Evolutionary conservation across 176 grass and related monocot species (phyloP).

Genomic region (barley (Hordeum vulgare)): MorexV3_pseudomolecules_assembly NC_058520.1:173383702-173384201

Average conservation of each 20-base stretch:
- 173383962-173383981: conserved; percentile 72
- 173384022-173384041: conserved; percentile 46
- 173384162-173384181: conserved; percentile 84
- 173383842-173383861: neutral
- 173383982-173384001: conserved; percentile 40
- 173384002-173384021: conserved; percentile 24
- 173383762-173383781: conserved; percentile 85
- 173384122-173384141: conserved; percentile 26
- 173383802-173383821: conserved; percentile 53
- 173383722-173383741: conserved; percentile 41
- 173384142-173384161: neutral
- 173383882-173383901: conserved; percentile 12
- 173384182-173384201: conserved; percentile 62
- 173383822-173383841: neutral
- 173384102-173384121: conserved; percentile 46
- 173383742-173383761: conserved; percentile 69
- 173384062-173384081: conserved; percentile 64
- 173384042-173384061: conserved; percentile 65
- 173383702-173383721: conserved; percentile 37
- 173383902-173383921: conserved; percentile 62
- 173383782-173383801: conserved; percentile 75
- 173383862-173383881: neutral
- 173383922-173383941: conserved; percentile 81
- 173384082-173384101: conserved; percentile 24
- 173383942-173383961: conserved; percentile 83